These are phyloP conservation scores for Meyerozyma elateridarum DNA, from an alignment of 1,139 yeast species.

Conservation along the genomic window DNA sequence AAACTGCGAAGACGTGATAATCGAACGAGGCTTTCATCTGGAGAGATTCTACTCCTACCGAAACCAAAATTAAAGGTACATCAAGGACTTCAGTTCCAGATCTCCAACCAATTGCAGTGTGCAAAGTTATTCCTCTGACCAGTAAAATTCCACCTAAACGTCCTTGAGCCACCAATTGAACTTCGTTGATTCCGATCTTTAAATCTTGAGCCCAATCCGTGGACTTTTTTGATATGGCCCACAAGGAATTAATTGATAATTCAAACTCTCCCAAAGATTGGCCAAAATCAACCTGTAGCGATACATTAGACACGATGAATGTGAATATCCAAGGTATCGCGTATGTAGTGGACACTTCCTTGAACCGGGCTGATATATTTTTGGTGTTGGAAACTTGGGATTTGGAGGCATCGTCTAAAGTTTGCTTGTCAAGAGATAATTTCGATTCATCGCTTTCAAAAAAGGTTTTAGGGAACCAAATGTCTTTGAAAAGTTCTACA, in stretches of 20 bases:
- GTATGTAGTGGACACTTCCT: conserved; percentile 57
- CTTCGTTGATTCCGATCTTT: conserved; percentile 51
- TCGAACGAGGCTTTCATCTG: conserved; percentile 70
- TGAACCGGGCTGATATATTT: conserved; percentile 48
- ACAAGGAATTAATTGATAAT: conserved; percentile 51
- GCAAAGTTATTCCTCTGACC: conserved; percentile 47
- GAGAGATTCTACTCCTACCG: conserved; percentile 52
- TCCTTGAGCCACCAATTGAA: conserved; percentile 61
- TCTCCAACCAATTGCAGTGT: conserved; percentile 72
- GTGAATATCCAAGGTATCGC: conserved; percentile 77
- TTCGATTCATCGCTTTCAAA: conserved; percentile 13
- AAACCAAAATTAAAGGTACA: conserved; percentile 65
- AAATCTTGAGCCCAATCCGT: conserved; percentile 71
- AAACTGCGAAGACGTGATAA: conserved; percentile 75
- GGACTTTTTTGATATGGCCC: conserved; percentile 68
- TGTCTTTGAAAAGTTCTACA: conserved; percentile 72
- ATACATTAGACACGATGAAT: conserved; percentile 48
- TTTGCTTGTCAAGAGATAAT: conserved; percentile 7
- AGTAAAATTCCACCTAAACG: conserved; percentile 70
- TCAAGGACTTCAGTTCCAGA: conserved; percentile 37
- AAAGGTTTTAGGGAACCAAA: conserved; percentile 60
- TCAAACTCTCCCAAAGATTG: conserved; percentile 70
- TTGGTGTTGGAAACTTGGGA: conserved; percentile 19
- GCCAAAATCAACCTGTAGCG: conserved; percentile 69
- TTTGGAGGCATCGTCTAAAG: conserved; percentile 4